Conservation (phyloP, 2,329 filamentous ascomycete species). For the Cladosporium colombiae region DNA sequence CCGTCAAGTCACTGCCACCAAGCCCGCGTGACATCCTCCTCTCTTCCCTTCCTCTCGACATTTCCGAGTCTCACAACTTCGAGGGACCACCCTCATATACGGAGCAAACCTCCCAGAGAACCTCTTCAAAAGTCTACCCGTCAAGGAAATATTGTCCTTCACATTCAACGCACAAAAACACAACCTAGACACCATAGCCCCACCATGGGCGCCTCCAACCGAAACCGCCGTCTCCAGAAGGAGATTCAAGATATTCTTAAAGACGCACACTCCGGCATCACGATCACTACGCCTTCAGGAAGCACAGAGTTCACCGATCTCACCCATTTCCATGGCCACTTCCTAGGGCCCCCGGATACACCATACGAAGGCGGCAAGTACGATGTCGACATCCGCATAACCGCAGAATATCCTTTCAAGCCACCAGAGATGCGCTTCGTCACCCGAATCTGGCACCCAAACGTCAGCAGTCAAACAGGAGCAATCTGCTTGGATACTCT, state of each 20-base stretch:
- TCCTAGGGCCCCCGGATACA: slow-evolving; percentile 85
- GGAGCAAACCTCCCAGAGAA: neutral
- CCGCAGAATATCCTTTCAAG: slow-evolving; percentile 87
- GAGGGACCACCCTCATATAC: neutral
- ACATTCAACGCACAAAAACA: neutral
- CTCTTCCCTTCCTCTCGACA: neutral
- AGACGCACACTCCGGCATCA: slow-evolving; percentile 77
- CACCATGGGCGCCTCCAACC: slow-evolving; percentile 56
- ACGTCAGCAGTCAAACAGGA: slow-evolving; percentile 77
- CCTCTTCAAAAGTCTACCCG: neutral
- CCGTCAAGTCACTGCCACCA: neutral
- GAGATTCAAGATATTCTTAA: slow-evolving; percentile 73
- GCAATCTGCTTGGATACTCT: slow-evolving; percentile 96
- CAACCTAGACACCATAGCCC: neutral
- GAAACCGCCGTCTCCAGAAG: slow-evolving; percentile 66
- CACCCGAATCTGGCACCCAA: slow-evolving; percentile 96
- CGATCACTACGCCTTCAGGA: slow-evolving; percentile 47
- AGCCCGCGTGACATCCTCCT: slow-evolving; percentile 6
- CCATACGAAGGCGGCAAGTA: slow-evolving; percentile 88
- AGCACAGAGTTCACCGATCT: slow-evolving; percentile 67
- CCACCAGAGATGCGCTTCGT: slow-evolving; percentile 88
- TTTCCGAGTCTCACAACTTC: neutral
- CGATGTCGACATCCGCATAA: slow-evolving; percentile 81
- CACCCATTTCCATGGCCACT: slow-evolving; percentile 78
- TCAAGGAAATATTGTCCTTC: neutral